phyloP scores from a whole-genome alignment of 345 rosid genomes.

The Gossypium mustelinum region DNA sequence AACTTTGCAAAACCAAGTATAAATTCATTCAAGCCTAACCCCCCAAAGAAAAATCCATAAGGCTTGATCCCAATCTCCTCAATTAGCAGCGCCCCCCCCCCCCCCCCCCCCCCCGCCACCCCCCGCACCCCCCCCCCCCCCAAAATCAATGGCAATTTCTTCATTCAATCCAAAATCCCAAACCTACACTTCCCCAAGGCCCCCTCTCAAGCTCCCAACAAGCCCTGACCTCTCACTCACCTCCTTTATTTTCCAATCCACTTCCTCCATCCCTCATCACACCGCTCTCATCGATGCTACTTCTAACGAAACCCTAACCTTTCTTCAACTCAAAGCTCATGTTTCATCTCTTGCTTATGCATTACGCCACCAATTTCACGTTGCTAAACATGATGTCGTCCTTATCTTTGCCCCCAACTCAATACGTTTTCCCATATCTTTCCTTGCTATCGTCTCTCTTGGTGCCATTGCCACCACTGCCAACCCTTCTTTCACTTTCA shows the following conservation, averaged over 20 bases:
- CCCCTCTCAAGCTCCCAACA: slow-evolving; percentile 28
- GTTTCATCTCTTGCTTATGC: slow-evolving; percentile 33
- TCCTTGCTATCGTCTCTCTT: slow-evolving; percentile 34
- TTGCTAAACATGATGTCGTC: slow-evolving; percentile 34
- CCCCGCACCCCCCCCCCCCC: background rate
- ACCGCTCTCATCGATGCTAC: slow-evolving; percentile 37
- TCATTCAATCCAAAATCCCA: slow-evolving; percentile 19
- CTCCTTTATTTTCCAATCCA: slow-evolving; percentile 30
- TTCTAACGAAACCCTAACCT: slow-evolving; percentile 27
- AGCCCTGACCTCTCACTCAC: slow-evolving; percentile 29
- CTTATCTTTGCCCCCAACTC: slow-evolving; percentile 42
- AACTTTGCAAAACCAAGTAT: background rate
- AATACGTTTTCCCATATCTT: slow-evolving; percentile 30
- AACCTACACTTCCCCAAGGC: slow-evolving; percentile 34
- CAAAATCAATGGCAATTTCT: background rate
- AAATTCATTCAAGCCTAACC: background rate
- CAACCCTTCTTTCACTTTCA: slow-evolving; percentile 35
- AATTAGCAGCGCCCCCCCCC: background rate
- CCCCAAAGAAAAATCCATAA: background rate
- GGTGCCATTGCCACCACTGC: slow-evolving; percentile 48
- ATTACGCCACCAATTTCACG: slow-evolving; percentile 22
- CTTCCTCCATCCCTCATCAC: slow-evolving; percentile 24
- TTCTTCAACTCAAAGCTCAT: slow-evolving; percentile 28
- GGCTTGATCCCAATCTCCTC: background rate
- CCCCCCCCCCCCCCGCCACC: background rate